Percentiles rank a stretch among this genome's conserved stretches.
Evolutionary conservation across 2,329 filamentous ascomycete genomes (phyloP).

Genomic region (Leptographium lundbergii): DNA sequence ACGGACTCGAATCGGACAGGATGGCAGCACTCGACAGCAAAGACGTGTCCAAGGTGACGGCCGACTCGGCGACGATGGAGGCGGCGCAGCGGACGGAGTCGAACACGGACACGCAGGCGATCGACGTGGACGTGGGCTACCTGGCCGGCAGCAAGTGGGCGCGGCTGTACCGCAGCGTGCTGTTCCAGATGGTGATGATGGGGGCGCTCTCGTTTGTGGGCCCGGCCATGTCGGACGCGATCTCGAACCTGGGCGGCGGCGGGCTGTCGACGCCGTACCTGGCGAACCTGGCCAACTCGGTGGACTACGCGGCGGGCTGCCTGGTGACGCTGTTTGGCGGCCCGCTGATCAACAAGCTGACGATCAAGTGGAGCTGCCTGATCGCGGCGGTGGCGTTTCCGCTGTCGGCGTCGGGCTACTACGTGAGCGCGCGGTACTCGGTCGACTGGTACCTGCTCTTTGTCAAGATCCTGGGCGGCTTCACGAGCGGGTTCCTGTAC

Average conservation of each 20-base stretch:
- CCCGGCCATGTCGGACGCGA: slow-evolving; percentile 1
- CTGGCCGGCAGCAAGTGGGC: background rate
- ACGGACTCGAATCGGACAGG: no score
- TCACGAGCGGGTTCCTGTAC: slow-evolving; percentile 1
- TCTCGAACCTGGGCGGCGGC: slow-evolving; percentile 2
- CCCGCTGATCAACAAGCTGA: slow-evolving; percentile 3
- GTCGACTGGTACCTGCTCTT: background rate
- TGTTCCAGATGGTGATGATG: slow-evolving; percentile 2
- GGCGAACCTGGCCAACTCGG: slow-evolving; percentile 1
- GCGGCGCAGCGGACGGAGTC: background rate
- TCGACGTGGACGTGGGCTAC: background rate
- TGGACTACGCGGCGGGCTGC: background rate
- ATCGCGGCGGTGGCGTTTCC: background rate
- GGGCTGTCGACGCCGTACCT: background rate
- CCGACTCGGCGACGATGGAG: background rate
- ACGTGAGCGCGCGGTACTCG: background rate
- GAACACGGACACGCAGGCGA: background rate
- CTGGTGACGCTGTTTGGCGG: background rate
- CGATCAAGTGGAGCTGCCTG: slow-evolving; percentile 3
- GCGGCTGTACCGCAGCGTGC: background rate
- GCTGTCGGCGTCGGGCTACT: background rate
- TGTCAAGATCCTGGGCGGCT: background rate
- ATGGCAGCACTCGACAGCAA: no score
- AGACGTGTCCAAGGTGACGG: no score
- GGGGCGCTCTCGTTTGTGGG: background rate